Evolutionary conservation across 805 yeast species (phyloP), one percentile per base, ranked within the genome.

Genomic region (Teunomyces stri): DNA sequence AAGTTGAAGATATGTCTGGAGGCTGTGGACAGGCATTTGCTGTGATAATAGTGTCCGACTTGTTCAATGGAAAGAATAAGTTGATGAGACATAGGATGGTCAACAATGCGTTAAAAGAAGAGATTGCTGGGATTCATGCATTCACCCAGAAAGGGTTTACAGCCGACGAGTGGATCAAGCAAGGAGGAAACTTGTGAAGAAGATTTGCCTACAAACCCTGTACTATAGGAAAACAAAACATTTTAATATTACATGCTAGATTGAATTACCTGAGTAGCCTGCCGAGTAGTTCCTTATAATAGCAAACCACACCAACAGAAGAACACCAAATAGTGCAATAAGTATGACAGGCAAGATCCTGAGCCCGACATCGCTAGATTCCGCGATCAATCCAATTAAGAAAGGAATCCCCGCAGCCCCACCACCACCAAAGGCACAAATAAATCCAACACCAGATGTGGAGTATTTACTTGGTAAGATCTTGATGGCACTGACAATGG

Each of bases 11-110:
- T 54, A 69, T 74, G 54, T 73, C 84, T 38, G 96, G 96, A 12
- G 99, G 99, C 1, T 94, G 99, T 68, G 99, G 99, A 4, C 97
- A 92, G 65, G 96, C 98, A 2, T 92, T 91, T 66, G 96, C 95
- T 33, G 96, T 90, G 29, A 79, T 88, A 5, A 91, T 95, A 22
- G 96, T 94, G 7, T 67, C 84, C 5, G 76, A 81, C 39, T 60
- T 73, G 18, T 94, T 95, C 65, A 65, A 75, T 50, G 94, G 94
- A 20, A 89, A 89, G 69, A 89, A 89, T 68, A 87, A 87, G 63
- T 73, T 94, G 43, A 80, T 83, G 73, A 79, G 99, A 60, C 96
- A 92, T 58, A 75, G 98, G 54, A 59, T 90, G 55, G 96, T 95
- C 42, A 94, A 94, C 65, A 72, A 64, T 28, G 82, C 87, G 1